A percentile compares a stretch with the other conserved stretches of the same genome.
Conservation (phyloP, 2,329 filamentous ascomycete species). For the Aaosphaeria arxii region DNA sequence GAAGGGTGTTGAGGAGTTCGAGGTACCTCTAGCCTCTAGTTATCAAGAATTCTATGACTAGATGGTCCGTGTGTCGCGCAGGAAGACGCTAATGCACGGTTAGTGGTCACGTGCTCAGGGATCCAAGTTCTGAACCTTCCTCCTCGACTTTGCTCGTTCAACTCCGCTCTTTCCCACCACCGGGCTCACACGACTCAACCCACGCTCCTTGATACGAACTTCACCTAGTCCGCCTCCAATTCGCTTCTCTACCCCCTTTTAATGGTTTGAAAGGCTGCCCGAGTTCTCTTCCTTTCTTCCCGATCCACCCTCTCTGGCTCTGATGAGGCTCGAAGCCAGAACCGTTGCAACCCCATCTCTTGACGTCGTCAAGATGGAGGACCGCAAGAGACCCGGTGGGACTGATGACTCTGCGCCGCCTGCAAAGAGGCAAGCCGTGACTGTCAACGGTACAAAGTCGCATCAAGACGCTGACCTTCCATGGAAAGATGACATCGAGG, state of each 20-base stretch:
- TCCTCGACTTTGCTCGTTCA: slow-evolving; percentile 6
- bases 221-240: slow-evolving; percentile 24
- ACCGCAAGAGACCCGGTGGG: slow-evolving; percentile 92
- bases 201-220: slow-evolving; percentile 7
- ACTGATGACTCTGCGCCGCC: slow-evolving; percentile 83
- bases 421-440: slow-evolving; percentile 77
- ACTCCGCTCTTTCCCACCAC: not conserved
- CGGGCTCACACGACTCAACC: slow-evolving; percentile 5
- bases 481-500: slow-evolving; percentile 69
- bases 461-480: slow-evolving; percentile 67
- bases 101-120: slow-evolving; percentile 1
- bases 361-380: slow-evolving; percentile 94
- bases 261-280: slow-evolving; percentile 19
- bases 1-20: not conserved
- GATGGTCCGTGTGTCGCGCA: not conserved
- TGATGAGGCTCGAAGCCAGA: slow-evolving; percentile 80
- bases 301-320: slow-evolving; percentile 51
- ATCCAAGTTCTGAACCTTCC: slow-evolving; percentile 10
- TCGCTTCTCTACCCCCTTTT: slow-evolving; percentile 8
- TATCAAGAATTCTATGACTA: not conserved
- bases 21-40: too few species aligned
- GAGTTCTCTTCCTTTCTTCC: slow-evolving; percentile 15
- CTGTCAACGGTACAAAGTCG: slow-evolving; percentile 70
- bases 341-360: slow-evolving; percentile 73
- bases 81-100: slow-evolving; percentile 2